Conservation (phyloP, 2,329 filamentous ascomycete genomes). For the Penicillium rolfsii region DNA sequence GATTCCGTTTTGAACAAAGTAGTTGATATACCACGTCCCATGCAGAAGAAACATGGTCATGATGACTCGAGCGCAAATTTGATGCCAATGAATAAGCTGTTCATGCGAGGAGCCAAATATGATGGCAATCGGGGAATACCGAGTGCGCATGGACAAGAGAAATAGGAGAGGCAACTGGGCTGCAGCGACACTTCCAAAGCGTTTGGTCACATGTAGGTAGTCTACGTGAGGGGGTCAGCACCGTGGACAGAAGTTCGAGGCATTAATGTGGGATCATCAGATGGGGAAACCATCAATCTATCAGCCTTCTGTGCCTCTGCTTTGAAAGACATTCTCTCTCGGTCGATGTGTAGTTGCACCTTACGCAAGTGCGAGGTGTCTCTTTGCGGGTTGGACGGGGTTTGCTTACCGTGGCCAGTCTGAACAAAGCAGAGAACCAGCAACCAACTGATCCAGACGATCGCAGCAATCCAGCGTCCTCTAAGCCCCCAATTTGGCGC, state of each 20-base stretch:
- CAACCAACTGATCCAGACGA: constrained; percentile 8
- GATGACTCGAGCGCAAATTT: constrained; percentile 54
- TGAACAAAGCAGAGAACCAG: constrained; percentile 4
- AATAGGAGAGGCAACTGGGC: constrained; percentile 60
- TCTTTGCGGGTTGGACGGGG: neutral
- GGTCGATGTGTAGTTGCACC: neutral
- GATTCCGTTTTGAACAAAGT: constrained; percentile 51
- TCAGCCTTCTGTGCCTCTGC: neutral
- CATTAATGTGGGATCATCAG: neutral
- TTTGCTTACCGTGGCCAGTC: constrained; percentile 12
- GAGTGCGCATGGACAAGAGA: constrained; percentile 46
- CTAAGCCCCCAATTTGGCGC: constrained; percentile 7
- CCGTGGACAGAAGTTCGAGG: neutral
- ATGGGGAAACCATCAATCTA: neutral
- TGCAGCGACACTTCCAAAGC: constrained; percentile 57
- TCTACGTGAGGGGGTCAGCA: constrained; percentile 37
- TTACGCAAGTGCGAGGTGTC: neutral
- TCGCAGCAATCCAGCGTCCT: constrained; percentile 9
- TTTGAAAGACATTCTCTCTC: neutral
- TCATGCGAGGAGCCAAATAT: constrained; percentile 56
- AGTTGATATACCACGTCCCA: constrained; percentile 55
- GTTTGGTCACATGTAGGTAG: constrained; percentile 60
- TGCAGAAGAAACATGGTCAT: constrained; percentile 54
- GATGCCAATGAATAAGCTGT: constrained; percentile 54
- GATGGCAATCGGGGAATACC: constrained; percentile 56